Evolutionary conservation across 2,329 filamentous ascomycete genomes (phyloP), one percentile per base, ranked within the genome.

Genomic region (Curvularia lunata): DNA sequence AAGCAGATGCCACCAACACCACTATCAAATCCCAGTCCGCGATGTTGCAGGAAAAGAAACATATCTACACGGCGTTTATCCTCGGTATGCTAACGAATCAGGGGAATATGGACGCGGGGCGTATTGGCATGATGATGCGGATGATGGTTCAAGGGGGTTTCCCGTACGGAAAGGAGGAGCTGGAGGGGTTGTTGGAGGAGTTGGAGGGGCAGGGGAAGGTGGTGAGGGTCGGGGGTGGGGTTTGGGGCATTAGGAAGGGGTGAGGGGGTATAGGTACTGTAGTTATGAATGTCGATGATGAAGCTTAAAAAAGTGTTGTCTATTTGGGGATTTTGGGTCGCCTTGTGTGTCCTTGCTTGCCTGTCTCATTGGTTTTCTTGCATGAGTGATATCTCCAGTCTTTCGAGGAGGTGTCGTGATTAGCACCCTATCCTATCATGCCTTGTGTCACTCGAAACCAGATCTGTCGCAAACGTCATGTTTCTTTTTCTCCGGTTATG

Each of bases 41-140:
- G 13, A 81, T 90, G 30, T 84, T 89, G 21, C 83, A 86, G 63
- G 89, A 91, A 74, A 87, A 87, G 69, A 86, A 86, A 75, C 82
- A 84, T 42, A 84, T 97, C 38, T 97, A 97, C 77, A 92, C 91
- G 86, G 90, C 93, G 70, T 98, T 97, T 74, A 92, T 99, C 57
- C 82, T 92, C 55, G 92, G 91, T 50, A 98, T 99, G 95, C 80
- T 99, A 77, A 97, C 92, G 61, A 97, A 97, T 76, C 90, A 92
- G 67, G 89, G 89, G 18, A 86, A 89, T 27, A 95, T 97, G 91
- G 88, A 91, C 49, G 80, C 93, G 58, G 83, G 83, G 54, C 86
- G 92, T 73, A 96, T 99, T 64, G 84, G 88, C 8, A 96, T 93
- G 89, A 97, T 98, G 91, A 84, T 99, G 83, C 92, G 91, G 78